Percentiles rank a stretch among this genome's conserved stretches.
These are phyloP conservation scores for Steccherinum ochraceum DNA, from an alignment of 768 basidiomycete species.

Conservation along the genomic window DNA sequence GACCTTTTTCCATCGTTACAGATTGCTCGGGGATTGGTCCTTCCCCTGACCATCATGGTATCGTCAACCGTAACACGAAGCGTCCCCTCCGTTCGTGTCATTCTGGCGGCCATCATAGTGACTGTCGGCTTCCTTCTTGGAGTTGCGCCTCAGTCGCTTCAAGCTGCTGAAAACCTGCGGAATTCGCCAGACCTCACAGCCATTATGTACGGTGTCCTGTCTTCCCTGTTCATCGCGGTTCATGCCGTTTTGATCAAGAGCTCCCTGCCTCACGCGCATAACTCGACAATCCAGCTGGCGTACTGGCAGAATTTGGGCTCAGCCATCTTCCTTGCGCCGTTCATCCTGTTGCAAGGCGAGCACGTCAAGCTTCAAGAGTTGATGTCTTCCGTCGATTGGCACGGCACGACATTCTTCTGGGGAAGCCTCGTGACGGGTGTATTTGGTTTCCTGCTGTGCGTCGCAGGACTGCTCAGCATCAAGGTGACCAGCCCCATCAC, in stretches of 20 bases:
- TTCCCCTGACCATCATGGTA: constrained; percentile 76
- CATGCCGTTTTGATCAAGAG: constrained; percentile 73
- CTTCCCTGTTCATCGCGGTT: constrained; percentile 69
- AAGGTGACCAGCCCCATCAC: constrained; percentile 80
- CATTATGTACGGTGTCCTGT: constrained; percentile 63
- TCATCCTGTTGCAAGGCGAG: constrained; percentile 56
- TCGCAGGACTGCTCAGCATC: constrained; percentile 76
- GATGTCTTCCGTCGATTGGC: constrained; percentile 36
- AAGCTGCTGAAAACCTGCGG: constrained; percentile 18
- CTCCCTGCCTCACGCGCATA: constrained; percentile 60
- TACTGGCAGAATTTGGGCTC: constrained; percentile 77
- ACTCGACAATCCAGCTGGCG: constrained; percentile 66
- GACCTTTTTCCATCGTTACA: constrained; percentile 24
- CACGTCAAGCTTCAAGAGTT: constrained; percentile 33
- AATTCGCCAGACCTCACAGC: constrained; percentile 44
- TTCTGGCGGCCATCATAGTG: constrained; percentile 57
- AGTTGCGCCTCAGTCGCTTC: constrained; percentile 45
- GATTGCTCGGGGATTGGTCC: constrained; percentile 80
- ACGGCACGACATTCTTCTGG: constrained; percentile 50
- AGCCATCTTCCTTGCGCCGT: constrained; percentile 56
- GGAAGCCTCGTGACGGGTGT: constrained; percentile 64
- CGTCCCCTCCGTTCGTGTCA: constrained; percentile 45
- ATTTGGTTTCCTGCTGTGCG: constrained; percentile 77
- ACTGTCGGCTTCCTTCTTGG: constrained; percentile 76
- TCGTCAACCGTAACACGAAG: constrained; percentile 54